Conservation (phyloP, 371 early-diverging fungal genomes). For the Mortierella sp. region DNA sequence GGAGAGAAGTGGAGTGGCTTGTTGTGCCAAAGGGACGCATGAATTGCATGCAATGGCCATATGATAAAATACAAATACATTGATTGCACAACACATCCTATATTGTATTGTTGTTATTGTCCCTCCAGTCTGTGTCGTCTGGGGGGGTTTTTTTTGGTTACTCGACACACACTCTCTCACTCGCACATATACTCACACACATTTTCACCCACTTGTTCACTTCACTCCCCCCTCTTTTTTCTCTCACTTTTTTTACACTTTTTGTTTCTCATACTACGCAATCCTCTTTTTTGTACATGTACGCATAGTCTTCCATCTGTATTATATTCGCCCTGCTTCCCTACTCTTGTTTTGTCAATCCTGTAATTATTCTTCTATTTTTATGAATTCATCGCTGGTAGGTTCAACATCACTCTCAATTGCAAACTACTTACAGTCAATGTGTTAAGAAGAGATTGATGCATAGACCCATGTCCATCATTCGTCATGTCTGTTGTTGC, state of each 20-base stretch:
- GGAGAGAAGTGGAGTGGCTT: too few species aligned
- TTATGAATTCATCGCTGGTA: not conserved
- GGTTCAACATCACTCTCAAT: not conserved
- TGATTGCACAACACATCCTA: too few species aligned
- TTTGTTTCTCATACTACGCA: not conserved
- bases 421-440: not conserved
- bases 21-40: too few species aligned
- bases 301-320: not conserved
- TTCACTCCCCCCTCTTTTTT: not conserved
- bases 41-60: not conserved
- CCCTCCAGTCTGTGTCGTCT: constrained; percentile 1
- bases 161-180: not conserved
- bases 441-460: not conserved
- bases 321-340: not conserved
- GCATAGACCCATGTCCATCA: constrained; percentile 1
- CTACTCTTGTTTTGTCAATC: not conserved
- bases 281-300: not conserved
- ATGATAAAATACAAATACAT: too few species aligned
- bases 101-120: constrained; percentile 3
- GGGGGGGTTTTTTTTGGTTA: not conserved
- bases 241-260: not conserved
- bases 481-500: not conserved
- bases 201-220: not conserved
- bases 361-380: constrained; percentile 1
- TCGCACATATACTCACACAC: not conserved